Evolutionary conservation across 805 yeast genomes (phyloP), one percentile per base, ranked within the genome.

Genomic region (Ogataea degrootiae): DNA sequence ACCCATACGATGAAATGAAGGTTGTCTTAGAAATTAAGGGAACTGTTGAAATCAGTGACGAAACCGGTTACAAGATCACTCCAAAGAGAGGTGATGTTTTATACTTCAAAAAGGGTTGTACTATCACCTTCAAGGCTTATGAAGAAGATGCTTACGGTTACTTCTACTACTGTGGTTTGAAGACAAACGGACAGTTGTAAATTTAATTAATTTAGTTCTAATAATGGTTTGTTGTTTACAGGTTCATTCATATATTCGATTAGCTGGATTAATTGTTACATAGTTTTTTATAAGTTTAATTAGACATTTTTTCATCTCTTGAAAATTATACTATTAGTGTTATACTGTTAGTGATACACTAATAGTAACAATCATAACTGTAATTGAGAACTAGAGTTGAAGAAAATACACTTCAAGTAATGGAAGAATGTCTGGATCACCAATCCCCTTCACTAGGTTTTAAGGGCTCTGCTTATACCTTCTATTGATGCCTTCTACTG

Each of bases 1-100:
- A 82, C 68, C 63, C 67, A 55, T 77, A 80, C 67, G 85, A 82
- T 60, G 88, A 81, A 69, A 76, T 80, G 78, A 83, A 83, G 69
- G 71, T 83, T 54, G 76, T 82, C 58, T 71, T 82, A 53, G 88
- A 83, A 60, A 77, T 79, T 45, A 77, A 72, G 54, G 87, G 87
- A 56, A 80, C 77, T 53, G 79, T 77, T 69, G 68, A 70, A 45
- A 74, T 83, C 57, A 57, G 78, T 45, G 88, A 83, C 56, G 84
- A 80, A 65, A 73, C 77, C 36, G 88, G 89, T 31, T 72, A 73
- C 65, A 74, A 69, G 53, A 80, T 78, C 40, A 69, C 67, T 47
- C 85, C 75, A 48, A 65, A 73, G 47, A 81, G 81, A 49, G 89
- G 89, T 44, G 89, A 83, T 56, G 82, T 80, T 29, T 70, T 83